Conservation (phyloP, 176 grass and related monocot genomes). For the Elaeis guineensis region DNA sequence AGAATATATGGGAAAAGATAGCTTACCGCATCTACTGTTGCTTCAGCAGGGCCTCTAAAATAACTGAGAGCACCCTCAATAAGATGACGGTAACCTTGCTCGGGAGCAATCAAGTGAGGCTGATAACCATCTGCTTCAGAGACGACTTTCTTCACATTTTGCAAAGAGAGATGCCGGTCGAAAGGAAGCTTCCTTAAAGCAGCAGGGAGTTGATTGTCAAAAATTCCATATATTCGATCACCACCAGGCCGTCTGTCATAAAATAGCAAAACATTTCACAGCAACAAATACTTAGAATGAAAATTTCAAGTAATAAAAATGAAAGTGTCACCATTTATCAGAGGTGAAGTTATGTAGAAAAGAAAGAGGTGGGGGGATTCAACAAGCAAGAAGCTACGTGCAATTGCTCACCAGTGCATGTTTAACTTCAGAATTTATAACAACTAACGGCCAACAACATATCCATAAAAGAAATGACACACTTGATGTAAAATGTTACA, state of each 20-base stretch:
- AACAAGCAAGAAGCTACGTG: too few species aligned
- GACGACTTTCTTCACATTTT: conserved; percentile 62
- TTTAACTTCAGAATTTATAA: too few species aligned
- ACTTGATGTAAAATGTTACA: not conserved
- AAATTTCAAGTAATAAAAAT: too few species aligned
- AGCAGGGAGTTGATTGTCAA: conserved; percentile 51
- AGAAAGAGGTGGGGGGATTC: too few species aligned
- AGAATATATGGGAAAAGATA: not conserved
- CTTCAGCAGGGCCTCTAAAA: conserved; percentile 63
- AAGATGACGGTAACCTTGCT: conserved; percentile 60
- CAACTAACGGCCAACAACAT: too few species aligned
- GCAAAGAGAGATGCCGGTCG: conserved; percentile 44
- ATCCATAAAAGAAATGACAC: not conserved
- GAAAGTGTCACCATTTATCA: too few species aligned
- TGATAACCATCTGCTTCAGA: conserved; percentile 77
- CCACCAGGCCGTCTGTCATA: conserved; percentile 51
- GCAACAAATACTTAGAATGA: too few species aligned
- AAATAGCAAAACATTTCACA: conserved; percentile 14
- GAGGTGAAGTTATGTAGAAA: too few species aligned
- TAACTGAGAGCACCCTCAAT: conserved; percentile 36
- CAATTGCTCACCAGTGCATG: too few species aligned
- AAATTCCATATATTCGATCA: conserved; percentile 54
- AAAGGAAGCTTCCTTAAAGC: conserved; percentile 56
- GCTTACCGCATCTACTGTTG: conserved; percentile 59
- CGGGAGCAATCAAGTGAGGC: conserved; percentile 71